These are phyloP conservation scores for Xanthoconium purpureum DNA, from an alignment of 768 basidiomycete species.

Conservation along the genomic window DNA sequence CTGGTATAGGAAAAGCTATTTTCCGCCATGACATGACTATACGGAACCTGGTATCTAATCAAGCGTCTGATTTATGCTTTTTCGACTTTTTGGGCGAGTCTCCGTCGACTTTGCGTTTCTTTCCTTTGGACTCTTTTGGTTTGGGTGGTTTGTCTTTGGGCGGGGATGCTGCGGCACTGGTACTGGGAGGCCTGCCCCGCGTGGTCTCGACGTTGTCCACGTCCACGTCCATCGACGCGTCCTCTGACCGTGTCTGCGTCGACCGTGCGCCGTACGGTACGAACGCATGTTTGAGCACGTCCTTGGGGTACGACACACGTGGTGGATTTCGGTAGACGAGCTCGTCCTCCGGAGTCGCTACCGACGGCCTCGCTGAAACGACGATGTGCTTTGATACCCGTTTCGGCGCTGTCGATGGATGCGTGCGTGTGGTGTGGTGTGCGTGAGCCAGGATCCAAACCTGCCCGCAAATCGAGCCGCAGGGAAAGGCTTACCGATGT, in stretches of 20 bases:
- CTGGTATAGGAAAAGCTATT: conserved; percentile 4
- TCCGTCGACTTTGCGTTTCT: conserved; percentile 49
- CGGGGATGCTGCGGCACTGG: neutral
- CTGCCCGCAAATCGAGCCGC: no score
- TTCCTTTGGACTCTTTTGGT: conserved; percentile 30
- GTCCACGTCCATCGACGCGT: conserved; percentile 23
- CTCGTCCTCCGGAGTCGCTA: conserved; percentile 20
- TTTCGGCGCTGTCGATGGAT: conserved; percentile 47
- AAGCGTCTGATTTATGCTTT: conserved; percentile 38
- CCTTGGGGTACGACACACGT: conserved; percentile 54
- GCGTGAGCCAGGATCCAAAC: no score
- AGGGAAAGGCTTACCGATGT: conserved; percentile 41
- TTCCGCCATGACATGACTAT: conserved; percentile 3
- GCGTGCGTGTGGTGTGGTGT: no score
- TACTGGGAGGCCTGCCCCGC: conserved; percentile 14
- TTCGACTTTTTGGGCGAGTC: conserved; percentile 46
- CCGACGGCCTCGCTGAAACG: conserved; percentile 47
- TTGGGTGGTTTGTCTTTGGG: conserved; percentile 6
- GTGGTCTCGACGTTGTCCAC: conserved; percentile 27
- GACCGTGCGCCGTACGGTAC: conserved; percentile 56
- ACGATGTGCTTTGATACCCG: conserved; percentile 57
- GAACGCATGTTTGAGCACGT: conserved; percentile 62
- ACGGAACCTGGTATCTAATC: conserved; percentile 2
- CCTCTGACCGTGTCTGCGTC: neutral
- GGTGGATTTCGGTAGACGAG: conserved; percentile 47